These are phyloP conservation scores for Avena eriantha DNA, from an alignment of 176 grass and related monocot species.

Conservation along the genomic window DNA sequence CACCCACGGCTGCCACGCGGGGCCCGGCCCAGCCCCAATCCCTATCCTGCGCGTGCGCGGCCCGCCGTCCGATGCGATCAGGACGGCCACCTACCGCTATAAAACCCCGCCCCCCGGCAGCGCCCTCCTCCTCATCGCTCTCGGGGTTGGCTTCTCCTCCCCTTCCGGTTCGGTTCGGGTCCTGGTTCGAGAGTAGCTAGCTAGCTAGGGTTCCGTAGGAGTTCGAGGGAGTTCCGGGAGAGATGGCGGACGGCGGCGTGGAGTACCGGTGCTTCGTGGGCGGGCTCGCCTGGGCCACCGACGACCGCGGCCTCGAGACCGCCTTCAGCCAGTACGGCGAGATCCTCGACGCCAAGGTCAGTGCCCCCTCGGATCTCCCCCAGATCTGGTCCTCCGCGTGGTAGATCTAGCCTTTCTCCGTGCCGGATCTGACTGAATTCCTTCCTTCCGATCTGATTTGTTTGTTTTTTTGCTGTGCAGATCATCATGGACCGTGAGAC, in stretches of 20 bases:
- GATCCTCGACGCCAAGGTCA: constrained; percentile 90
- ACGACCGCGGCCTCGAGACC: constrained; percentile 67
- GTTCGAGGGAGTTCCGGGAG: not conserved
- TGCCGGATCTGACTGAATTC: not conserved
- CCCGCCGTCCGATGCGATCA: constrained; percentile 21
- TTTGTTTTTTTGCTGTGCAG: constrained; percentile 17
- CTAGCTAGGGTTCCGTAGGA: constrained; percentile 10
- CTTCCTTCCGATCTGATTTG: not conserved
- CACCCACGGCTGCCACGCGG: not conserved
- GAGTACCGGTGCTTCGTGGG: constrained; percentile 97
- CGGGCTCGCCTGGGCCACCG: constrained; percentile 92
- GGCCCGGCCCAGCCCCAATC: not conserved
- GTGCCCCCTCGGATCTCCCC: not conserved
- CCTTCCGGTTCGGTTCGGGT: constrained; percentile 54
- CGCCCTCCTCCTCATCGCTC: constrained; percentile 48
- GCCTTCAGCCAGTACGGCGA: constrained; percentile 83
- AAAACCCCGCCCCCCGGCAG: not conserved
- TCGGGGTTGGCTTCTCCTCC: constrained; percentile 92
- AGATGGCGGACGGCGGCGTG: constrained; percentile 60
- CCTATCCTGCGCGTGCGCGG: not conserved
- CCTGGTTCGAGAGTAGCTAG: constrained; percentile 34
- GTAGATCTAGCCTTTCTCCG: too few species aligned
- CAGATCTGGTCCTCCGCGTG: not conserved
- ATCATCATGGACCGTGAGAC: constrained; percentile 97
- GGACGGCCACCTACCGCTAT: constrained; percentile 40